Percentiles rank a stretch among this genome's conserved stretches.
phyloP scores from a whole-genome alignment of 208 protist species.

The Crithidia fasciculata region DNA sequence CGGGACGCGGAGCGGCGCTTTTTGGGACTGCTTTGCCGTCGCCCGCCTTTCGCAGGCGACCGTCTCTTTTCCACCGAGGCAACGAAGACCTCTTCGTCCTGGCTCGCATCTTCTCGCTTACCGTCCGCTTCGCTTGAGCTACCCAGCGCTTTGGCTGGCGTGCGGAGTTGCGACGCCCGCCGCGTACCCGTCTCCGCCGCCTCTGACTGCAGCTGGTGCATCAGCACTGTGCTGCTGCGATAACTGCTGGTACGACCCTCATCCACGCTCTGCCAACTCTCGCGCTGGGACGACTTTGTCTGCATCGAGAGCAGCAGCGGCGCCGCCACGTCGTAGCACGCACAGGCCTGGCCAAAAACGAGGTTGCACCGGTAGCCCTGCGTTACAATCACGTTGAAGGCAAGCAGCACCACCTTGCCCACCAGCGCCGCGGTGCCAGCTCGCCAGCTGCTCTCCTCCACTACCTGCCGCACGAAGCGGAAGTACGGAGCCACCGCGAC shows the following conservation, averaged over 20 bases:
- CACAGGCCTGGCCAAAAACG: slow-evolving; percentile 78
- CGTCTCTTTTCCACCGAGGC: slow-evolving; percentile 8
- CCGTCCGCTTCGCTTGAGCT: not conserved
- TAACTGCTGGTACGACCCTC: slow-evolving; percentile 14
- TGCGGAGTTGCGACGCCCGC: not conserved
- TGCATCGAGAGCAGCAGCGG: slow-evolving; percentile 23
- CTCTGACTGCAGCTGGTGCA: slow-evolving; percentile 28
- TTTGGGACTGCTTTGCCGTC: slow-evolving; percentile 5
- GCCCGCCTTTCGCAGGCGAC: slow-evolving; percentile 7
- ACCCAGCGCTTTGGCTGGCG: not conserved
- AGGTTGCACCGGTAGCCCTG: slow-evolving; percentile 65
- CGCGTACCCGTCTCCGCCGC: slow-evolving; percentile 9
- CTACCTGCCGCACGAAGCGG: slow-evolving; percentile 69
- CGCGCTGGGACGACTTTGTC: slow-evolving; percentile 1
- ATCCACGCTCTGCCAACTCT: not conserved
- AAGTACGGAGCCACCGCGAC: slow-evolving; percentile 75
- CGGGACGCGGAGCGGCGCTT: not conserved
- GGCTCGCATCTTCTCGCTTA: not conserved
- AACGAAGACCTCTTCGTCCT: slow-evolving; percentile 30
- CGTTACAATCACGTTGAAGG: slow-evolving; percentile 70
- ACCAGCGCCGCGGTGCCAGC: slow-evolving; percentile 64
- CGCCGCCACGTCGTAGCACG: slow-evolving; percentile 76
- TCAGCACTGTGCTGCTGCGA: slow-evolving; percentile 27
- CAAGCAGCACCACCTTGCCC: slow-evolving; percentile 58
- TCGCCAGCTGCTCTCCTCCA: slow-evolving; percentile 71